phyloP scores from a whole-genome alignment of 305 asterid genomes.

The Fraxinus greggii region DNA sequence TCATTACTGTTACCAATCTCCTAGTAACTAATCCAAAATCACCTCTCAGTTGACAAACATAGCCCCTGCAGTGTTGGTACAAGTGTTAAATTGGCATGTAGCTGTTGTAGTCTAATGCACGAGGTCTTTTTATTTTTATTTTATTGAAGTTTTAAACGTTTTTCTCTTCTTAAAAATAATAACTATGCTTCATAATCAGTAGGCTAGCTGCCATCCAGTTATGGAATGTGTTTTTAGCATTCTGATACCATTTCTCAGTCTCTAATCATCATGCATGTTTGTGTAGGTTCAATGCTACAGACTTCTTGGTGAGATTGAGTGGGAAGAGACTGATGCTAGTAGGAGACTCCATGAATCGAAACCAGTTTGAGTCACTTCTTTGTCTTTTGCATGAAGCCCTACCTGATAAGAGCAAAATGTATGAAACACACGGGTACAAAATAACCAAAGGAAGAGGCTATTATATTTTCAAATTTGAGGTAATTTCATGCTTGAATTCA shows the following conservation, averaged over 20 bases:
- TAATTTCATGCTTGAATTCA: constrained; percentile 21
- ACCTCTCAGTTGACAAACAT: not conserved
- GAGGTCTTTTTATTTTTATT: not conserved
- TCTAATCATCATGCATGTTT: constrained; percentile 6
- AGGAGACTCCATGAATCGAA: constrained; percentile 97
- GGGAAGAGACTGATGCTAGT: constrained; percentile 89
- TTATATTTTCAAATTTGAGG: constrained; percentile 85
- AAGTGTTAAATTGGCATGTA: not conserved
- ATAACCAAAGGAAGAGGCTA: constrained; percentile 93
- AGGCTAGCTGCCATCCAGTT: not conserved
- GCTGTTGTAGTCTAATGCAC: not conserved
- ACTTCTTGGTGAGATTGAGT: constrained; percentile 77
- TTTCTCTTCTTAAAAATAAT: not conserved
- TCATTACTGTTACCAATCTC: not conserved
- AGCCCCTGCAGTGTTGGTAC: not conserved
- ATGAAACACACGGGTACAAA: constrained; percentile 74
- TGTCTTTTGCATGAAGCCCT: constrained; percentile 79
- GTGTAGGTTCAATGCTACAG: constrained; percentile 81
- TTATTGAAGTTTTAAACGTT: not conserved
- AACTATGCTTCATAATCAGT: not conserved
- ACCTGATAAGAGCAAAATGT: constrained; percentile 74
- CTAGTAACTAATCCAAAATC: not conserved
- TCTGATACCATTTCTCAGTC: not conserved
- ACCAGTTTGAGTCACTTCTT: constrained; percentile 90
- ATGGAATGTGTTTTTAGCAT: not conserved